phyloP scores from a whole-genome alignment of 2,329 filamentous ascomycete genomes.

The Aquanectria penicillioides region DNA sequence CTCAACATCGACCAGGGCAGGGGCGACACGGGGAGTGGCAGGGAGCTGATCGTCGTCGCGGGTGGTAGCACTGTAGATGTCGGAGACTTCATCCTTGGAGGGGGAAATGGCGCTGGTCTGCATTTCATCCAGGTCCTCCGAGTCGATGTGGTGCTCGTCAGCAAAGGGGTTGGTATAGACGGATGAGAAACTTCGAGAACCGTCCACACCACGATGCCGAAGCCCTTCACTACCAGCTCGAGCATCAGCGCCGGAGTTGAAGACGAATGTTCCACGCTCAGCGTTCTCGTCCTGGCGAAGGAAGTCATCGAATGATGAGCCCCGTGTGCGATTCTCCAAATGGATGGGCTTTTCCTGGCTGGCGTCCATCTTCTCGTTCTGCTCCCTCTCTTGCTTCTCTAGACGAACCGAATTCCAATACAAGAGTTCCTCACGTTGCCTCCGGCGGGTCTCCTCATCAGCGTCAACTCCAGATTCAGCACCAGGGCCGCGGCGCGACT shows the following conservation, averaged over 20 bases:
- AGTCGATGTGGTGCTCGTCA: slow-evolving; percentile 64
- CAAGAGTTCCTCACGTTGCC: slow-evolving; percentile 72
- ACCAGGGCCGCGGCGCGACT: slow-evolving; percentile 56
- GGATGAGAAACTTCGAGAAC: slow-evolving; percentile 56
- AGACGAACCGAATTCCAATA: slow-evolving; percentile 71
- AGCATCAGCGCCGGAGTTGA: slow-evolving; percentile 64
- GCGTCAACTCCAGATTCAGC: slow-evolving; percentile 64
- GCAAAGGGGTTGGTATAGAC: slow-evolving; percentile 68
- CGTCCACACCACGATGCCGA: slow-evolving; percentile 58
- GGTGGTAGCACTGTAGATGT: slow-evolving; percentile 68
- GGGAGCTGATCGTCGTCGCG: slow-evolving; percentile 42
- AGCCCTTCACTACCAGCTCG: slow-evolving; percentile 55
- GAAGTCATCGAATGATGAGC: slow-evolving; percentile 68
- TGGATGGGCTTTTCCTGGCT: slow-evolving; percentile 14
- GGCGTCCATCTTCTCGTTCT: slow-evolving; percentile 30
- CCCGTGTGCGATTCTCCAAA: slow-evolving; percentile 31
- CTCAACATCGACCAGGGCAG: slow-evolving; percentile 48
- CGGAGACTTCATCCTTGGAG: slow-evolving; percentile 60
- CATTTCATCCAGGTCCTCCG: slow-evolving; percentile 54
- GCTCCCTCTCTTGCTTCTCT: slow-evolving; percentile 54
- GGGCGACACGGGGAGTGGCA: slow-evolving; percentile 33
- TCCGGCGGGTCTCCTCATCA: slow-evolving; percentile 68
- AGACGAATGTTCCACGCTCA: slow-evolving; percentile 66
- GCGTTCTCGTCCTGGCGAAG: slow-evolving; percentile 60
- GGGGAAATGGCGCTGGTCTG: slow-evolving; percentile 56